Evolutionary conservation across 192 early-diverging fungal species (phyloP), one percentile per base, ranked within the genome.

Genomic region (Umbelopsis isabellina): DNA sequence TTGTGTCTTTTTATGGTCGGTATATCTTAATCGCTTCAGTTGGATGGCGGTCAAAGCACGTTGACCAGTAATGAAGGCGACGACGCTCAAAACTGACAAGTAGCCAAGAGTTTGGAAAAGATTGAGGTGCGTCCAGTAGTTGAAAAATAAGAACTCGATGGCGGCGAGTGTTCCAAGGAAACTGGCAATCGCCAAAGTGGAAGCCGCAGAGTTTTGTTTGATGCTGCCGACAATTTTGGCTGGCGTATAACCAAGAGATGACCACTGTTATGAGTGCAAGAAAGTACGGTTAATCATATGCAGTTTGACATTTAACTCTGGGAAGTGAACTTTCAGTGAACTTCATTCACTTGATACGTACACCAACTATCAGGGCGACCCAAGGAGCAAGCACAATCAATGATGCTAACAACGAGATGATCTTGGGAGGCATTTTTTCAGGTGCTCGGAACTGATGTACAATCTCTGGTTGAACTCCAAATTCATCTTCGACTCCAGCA

Each of bases 61-160:
- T 49, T 81, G 80, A 46, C 84, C 84, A 4, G 80, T 79, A 44
- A 78, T 46, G 45, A 80, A 68, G 15, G 82, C 73, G 7, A 84
- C 72, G 4, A 82, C 20, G 4, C 76, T 77, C 47, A 82, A 74
- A 8, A 67, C 76, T 23, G 72, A 72, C 8, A 84, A 55, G 58
- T 77, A 80, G n/a, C 72, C 73, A 2, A 86, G 76, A 15, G 82
- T 83, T 33, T 83, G 78, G 72, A 86, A 80, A 25, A 86, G 49
- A 49, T 83, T 83, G 44, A 80, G 69, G 30, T 82, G 75, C 16
- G 80, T 84, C 82, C 82, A 86, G 71, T 86, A 86, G 20, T 69
- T 70, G 69, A 79, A 83, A 45, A 84, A 84, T 13, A 84, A 55
- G 33, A 74, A 79, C 55, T 86, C 84, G 33, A 82, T 82, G 48